Percentiles rank a stretch among this genome's conserved stretches.
Evolutionary conservation across 192 early-diverging fungal genomes (phyloP).

Genomic region (Coemansia sp.): DNA sequence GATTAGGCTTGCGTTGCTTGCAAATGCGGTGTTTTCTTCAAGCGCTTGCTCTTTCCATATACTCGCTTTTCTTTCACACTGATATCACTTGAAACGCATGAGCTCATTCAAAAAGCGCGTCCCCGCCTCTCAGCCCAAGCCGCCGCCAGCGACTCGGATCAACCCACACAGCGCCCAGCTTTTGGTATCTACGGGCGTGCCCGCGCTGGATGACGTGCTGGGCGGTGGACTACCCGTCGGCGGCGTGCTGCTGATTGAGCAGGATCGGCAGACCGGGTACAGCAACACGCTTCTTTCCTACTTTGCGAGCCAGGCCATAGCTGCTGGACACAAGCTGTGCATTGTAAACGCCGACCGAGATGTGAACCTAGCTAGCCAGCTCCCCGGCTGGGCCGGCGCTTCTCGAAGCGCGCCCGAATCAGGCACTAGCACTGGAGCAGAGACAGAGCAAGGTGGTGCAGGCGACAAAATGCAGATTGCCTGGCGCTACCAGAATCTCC

Average conservation of each 20-base stretch:
- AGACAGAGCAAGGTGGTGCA: conserved; percentile 8
- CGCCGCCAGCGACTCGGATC: conserved; percentile 69
- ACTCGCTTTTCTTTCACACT: neutral
- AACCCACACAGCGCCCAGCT: conserved; percentile 77
- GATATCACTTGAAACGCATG: neutral
- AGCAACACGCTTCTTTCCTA: conserved; percentile 75
- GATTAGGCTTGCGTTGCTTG: neutral
- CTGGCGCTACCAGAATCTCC: conserved; percentile 89
- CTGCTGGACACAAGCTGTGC: conserved; percentile 66
- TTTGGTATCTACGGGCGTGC: conserved; percentile 78
- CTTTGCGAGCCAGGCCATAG: conserved; percentile 84
- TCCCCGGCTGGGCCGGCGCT: conserved; percentile 47
- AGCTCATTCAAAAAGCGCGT: conserved; percentile 57
- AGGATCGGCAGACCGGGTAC: conserved; percentile 81
- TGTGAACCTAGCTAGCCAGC: conserved; percentile 54
- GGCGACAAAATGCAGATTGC: conserved; percentile 84
- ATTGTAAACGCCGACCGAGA: conserved; percentile 70
- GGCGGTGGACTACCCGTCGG: conserved; percentile 89
- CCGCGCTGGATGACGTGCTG: conserved; percentile 80
- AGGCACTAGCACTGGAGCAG: conserved; percentile 5
- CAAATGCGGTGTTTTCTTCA: neutral
- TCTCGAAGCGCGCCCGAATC: conserved; percentile 2
- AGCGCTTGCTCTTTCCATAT: too few species aligned
- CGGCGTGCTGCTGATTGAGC: conserved; percentile 70
- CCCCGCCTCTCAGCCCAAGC: conserved; percentile 57